Evolutionary conservation across 371 early-diverging fungal genomes (phyloP).

Genomic region (Circinella minor): DNA sequence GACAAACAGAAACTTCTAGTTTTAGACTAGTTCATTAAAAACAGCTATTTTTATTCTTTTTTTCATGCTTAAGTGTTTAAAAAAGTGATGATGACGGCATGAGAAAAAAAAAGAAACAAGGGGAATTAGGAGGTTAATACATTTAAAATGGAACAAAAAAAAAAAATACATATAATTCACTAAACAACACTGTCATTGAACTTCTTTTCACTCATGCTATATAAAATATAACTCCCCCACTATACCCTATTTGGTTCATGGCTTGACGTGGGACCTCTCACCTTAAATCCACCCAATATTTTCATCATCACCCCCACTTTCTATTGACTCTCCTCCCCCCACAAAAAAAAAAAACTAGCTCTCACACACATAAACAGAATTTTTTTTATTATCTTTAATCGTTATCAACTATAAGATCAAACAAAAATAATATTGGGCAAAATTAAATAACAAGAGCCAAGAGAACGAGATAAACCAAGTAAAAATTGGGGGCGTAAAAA

Average conservation of each 20-base stretch:
- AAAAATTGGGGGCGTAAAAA: background rate
- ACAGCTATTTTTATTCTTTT: too few species aligned
- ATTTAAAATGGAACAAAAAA: too few species aligned
- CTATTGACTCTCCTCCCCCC: background rate
- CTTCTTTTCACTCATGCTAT: too few species aligned
- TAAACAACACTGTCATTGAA: too few species aligned
- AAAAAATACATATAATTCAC: too few species aligned
- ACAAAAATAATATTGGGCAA: too few species aligned
- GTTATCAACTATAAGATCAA: conserved; percentile 9
- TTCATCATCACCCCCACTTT: too few species aligned
- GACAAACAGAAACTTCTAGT: conserved; percentile 3
- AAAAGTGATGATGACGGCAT: conserved; percentile 4
- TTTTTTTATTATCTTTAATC: conserved; percentile 1
- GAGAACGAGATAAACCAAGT: background rate
- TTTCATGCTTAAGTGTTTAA: too few species aligned
- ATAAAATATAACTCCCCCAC: background rate
- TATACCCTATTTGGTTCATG: background rate
- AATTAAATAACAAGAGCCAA: too few species aligned
- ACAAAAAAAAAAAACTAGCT: too few species aligned
- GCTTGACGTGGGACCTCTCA: conserved; percentile 5
- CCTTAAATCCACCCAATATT: background rate
- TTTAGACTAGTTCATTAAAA: background rate
- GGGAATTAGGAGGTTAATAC: background rate
- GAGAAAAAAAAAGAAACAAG: background rate
- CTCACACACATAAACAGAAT: background rate